phyloP scores from a whole-genome alignment of 352 stramenopile genomes.

The Peronospora tabacina region DNA sequence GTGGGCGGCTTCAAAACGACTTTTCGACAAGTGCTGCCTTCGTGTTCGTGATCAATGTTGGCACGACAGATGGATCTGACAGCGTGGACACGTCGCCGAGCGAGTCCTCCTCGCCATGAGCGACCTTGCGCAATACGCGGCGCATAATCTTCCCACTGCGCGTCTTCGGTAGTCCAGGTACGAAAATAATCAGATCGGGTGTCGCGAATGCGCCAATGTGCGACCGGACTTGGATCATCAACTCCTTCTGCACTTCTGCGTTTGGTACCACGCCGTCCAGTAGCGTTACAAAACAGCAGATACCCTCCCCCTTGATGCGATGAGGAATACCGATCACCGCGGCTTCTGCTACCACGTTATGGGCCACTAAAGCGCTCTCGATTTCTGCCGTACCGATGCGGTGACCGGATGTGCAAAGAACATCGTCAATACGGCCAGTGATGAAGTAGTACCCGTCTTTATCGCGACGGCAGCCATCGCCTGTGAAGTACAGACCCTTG shows the following conservation, averaged over 20 bases:
- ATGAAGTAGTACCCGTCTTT: conserved; percentile 98
- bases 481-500: conserved; percentile 96
- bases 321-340: conserved; percentile 93
- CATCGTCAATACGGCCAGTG: conserved; percentile 96
- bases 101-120: conserved; percentile 89
- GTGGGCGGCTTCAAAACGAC: conserved; percentile 33
- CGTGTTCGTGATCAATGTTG: conserved; percentile 85
- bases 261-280: conserved; percentile 67
- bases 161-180: conserved; percentile 92
- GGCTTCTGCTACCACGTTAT: conserved; percentile 90
- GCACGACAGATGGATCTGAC: conserved; percentile 92
- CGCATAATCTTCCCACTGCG: conserved; percentile 98
- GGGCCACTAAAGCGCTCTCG: conserved; percentile 87
- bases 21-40: conserved; percentile 47
- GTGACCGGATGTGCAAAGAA: conserved; percentile 92
- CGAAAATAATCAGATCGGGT: conserved; percentile 93
- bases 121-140: conserved; percentile 97
- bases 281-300: conserved; percentile 94
- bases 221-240: conserved; percentile 80
- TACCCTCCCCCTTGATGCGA: conserved; percentile 95
- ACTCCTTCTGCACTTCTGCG: conserved; percentile 48
- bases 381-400: conserved; percentile 86
- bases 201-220: conserved; percentile 95
- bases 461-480: conserved; percentile 84
- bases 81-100: conserved; percentile 97